phyloP scores from a whole-genome alignment of 805 yeast genomes.

The Zygotorulaspora chibaensis region DNA sequence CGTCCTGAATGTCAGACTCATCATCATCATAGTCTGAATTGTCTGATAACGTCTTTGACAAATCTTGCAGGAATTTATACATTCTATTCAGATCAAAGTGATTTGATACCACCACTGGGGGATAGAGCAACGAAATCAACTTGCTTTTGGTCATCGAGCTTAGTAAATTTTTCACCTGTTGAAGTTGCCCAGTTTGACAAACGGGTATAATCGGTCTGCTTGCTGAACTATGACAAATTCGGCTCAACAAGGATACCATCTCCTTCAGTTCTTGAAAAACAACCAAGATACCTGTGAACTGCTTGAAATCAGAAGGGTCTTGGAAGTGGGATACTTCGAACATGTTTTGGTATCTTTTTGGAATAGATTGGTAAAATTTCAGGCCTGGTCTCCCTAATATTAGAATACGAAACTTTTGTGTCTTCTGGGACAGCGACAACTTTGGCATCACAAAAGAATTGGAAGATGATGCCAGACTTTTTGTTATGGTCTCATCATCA shows the following conservation, averaged over 20 bases:
- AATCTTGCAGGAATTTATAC: constrained; percentile 19
- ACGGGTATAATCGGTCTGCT: constrained; percentile 25
- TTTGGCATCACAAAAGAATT: constrained; percentile 35
- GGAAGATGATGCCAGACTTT: constrained; percentile 26
- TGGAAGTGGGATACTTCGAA: constrained; percentile 24
- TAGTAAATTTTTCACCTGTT: constrained; percentile 26
- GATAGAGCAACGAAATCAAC: constrained; percentile 22
- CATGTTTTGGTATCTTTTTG: constrained; percentile 21
- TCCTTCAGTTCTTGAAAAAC: constrained; percentile 27
- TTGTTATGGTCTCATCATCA: constrained; percentile 24
- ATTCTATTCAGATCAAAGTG: constrained; percentile 21
- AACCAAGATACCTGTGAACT: constrained; percentile 22
- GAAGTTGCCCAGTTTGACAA: constrained; percentile 28
- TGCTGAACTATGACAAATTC: constrained; percentile 20
- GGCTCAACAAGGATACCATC: constrained; percentile 22
- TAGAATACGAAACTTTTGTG: constrained; percentile 22
- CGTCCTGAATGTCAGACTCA: constrained; percentile 6
- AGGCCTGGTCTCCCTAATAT: constrained; percentile 29
- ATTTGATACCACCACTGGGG: constrained; percentile 24
- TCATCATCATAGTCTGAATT: constrained; percentile 14
- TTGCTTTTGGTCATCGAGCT: constrained; percentile 20
- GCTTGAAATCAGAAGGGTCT: constrained; percentile 15
- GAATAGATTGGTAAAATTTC: constrained; percentile 24
- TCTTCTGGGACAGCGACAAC: constrained; percentile 22
- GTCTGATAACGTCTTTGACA: constrained; percentile 14